Evolutionary conservation across 805 yeast genomes (phyloP).

Genomic region (Candida taoyuanica): DNA sequence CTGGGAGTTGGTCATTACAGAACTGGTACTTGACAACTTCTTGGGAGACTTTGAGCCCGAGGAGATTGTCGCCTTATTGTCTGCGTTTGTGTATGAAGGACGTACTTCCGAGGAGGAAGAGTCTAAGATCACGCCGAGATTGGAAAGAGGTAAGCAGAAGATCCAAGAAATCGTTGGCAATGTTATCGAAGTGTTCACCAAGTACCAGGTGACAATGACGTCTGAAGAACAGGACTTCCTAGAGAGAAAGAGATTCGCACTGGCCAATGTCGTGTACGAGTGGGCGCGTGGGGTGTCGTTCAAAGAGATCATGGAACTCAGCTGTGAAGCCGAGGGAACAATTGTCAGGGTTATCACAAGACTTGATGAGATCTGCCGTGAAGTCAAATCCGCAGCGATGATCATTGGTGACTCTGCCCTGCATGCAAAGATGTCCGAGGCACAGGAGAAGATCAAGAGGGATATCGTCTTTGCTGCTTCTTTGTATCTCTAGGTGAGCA

Average conservation of each 20-base stretch:
- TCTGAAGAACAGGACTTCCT: conserved; percentile 82
- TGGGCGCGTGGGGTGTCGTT: conserved; percentile 97
- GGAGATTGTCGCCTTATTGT: conserved; percentile 91
- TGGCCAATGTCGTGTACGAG: conserved; percentile 92
- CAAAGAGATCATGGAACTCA: conserved; percentile 83
- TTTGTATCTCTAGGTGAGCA: conserved; percentile 55
- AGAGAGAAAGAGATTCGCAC: conserved; percentile 80
- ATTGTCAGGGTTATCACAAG: conserved; percentile 94
- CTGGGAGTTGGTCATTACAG: conserved; percentile 86
- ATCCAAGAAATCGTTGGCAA: conserved; percentile 67
- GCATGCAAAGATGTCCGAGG: conserved; percentile 83
- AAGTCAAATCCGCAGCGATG: conserved; percentile 88
- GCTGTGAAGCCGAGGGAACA: conserved; percentile 92
- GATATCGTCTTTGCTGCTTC: conserved; percentile 98
- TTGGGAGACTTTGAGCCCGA: conserved; percentile 91
- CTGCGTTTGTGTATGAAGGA: conserved; percentile 93
- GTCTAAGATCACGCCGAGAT: conserved; percentile 63
- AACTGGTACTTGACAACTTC: conserved; percentile 84
- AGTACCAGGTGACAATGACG: conserved; percentile 69
- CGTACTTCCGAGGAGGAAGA: conserved; percentile 55
- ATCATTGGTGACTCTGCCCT: conserved; percentile 92
- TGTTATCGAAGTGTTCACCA: conserved; percentile 55
- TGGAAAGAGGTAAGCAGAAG: conserved; percentile 63
- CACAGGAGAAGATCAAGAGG: conserved; percentile 92
- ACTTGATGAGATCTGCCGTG: conserved; percentile 90